Conservation (phyloP, 108 stramenopile genomes). For the Nitzschia sp. region DNA sequence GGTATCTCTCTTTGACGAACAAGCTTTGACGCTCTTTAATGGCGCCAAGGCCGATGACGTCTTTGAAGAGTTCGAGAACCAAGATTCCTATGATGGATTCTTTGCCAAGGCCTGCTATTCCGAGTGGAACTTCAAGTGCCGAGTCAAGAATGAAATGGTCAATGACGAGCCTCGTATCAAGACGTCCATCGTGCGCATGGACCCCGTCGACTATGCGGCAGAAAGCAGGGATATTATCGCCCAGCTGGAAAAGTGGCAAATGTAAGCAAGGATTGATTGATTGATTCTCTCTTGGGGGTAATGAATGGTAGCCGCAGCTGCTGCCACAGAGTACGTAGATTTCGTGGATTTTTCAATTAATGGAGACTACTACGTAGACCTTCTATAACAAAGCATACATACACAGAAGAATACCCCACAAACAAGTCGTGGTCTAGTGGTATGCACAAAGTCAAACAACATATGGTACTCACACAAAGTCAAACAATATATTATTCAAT, state of each 20-base stretch:
- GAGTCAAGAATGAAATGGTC: slow-evolving; percentile 91
- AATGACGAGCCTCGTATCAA: slow-evolving; percentile 90
- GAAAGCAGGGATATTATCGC: slow-evolving; percentile 79
- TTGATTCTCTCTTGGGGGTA: no score
- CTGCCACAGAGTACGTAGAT: no score
- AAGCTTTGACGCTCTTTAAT: slow-evolving; percentile 71
- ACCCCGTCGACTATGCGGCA: slow-evolving; percentile 77
- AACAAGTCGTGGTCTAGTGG: no score
- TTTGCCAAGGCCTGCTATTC: slow-evolving; percentile 78
- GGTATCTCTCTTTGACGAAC: slow-evolving; percentile 92
- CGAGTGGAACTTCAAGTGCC: slow-evolving; percentile 88
- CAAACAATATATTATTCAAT: no score
- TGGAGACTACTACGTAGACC: no score
- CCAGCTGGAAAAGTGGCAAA: slow-evolving; percentile 55
- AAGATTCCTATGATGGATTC: slow-evolving; percentile 66
- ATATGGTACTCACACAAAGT: no score
- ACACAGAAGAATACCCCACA: no score
- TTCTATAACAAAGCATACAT: no score
- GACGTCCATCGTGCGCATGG: slow-evolving; percentile 68
- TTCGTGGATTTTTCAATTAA: no score
- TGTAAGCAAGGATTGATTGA: no score
- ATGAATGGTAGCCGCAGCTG: no score
- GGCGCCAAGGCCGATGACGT: slow-evolving; percentile 84
- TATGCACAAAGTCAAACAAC: no score
- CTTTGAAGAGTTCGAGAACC: slow-evolving; percentile 40